These are phyloP conservation scores for Pinus tabuliformis DNA, from an alignment of 75 land plant genomes.

Conservation along the genomic window DNA sequence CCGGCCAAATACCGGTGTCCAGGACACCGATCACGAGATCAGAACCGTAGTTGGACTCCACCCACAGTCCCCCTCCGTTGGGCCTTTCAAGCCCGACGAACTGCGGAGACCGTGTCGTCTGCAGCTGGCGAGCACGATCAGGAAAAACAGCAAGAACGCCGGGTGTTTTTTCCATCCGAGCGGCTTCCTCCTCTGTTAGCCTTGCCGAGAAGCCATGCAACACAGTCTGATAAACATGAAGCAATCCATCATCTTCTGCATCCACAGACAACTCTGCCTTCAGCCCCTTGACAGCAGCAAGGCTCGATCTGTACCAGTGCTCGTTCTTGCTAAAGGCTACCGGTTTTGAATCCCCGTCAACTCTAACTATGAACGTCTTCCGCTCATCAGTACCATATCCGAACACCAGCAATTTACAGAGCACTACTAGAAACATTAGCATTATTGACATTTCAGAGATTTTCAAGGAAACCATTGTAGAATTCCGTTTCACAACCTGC, in stretches of 20 bases:
- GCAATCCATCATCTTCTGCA: not conserved
- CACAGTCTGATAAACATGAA: slow-evolving; percentile 58
- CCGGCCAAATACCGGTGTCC: slow-evolving; percentile 96
- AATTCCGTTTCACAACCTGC: too few species aligned
- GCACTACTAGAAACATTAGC: too few species aligned
- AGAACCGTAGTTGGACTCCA: slow-evolving; percentile 72
- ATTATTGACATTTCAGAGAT: too few species aligned
- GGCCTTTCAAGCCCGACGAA: slow-evolving; percentile 50
- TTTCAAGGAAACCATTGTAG: too few species aligned
- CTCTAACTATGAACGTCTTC: not conserved
- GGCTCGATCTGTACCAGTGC: not conserved
- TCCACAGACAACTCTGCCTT: not conserved
- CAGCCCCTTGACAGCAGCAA: not conserved
- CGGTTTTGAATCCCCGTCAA: not conserved
- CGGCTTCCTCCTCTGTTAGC: slow-evolving; percentile 38
- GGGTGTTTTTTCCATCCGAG: slow-evolving; percentile 21
- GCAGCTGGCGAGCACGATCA: slow-evolving; percentile 35
- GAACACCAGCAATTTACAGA: too few species aligned
- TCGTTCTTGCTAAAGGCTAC: not conserved
- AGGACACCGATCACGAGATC: slow-evolving; percentile 83
- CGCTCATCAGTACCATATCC: not conserved
- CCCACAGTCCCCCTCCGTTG: slow-evolving; percentile 72
- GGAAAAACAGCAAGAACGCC: slow-evolving; percentile 62
- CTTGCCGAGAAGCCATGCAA: slow-evolving; percentile 72
- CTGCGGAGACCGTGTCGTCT: slow-evolving; percentile 66